Conservation (phyloP, 179 eudicot genomes). For the Beta macrorhiza region DNA sequence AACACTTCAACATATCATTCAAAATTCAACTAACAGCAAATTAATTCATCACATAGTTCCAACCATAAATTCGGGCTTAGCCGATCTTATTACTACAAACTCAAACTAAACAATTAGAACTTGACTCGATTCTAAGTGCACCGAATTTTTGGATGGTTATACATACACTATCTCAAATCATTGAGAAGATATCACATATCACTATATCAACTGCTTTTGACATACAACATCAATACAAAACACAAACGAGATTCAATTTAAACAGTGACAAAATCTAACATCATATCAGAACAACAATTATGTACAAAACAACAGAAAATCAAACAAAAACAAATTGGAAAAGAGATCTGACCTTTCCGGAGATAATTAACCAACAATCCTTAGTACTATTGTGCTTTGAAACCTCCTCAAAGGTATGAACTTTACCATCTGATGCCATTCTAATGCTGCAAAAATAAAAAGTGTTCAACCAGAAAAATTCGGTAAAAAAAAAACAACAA, state of each 20-base stretch:
- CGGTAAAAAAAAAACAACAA: background rate
- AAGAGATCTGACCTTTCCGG: slow-evolving; percentile 61
- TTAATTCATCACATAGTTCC: background rate
- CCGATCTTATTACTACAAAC: too few species aligned
- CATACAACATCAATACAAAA: background rate
- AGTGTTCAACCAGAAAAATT: background rate
- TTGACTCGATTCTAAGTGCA: too few species aligned
- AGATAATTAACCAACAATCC: slow-evolving; percentile 72
- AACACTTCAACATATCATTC: background rate
- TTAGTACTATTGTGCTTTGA: slow-evolving; percentile 51
- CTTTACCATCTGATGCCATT: slow-evolving; percentile 61
- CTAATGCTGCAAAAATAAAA: slow-evolving; percentile 6
- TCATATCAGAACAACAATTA: background rate
- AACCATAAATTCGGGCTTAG: background rate
- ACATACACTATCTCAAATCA: too few species aligned
- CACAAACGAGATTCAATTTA: background rate
- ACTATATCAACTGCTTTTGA: background rate
- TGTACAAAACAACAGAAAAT: background rate
- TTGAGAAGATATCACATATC: too few species aligned
- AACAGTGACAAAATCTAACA: background rate
- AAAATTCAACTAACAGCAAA: background rate
- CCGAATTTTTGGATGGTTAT: too few species aligned
- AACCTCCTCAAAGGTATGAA: slow-evolving; percentile 56
- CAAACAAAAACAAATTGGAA: background rate
- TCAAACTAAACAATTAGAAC: too few species aligned